These are phyloP conservation scores for Micractinium conductrix DNA, from an alignment of 139 green algal species.

Conservation along the genomic window DNA sequence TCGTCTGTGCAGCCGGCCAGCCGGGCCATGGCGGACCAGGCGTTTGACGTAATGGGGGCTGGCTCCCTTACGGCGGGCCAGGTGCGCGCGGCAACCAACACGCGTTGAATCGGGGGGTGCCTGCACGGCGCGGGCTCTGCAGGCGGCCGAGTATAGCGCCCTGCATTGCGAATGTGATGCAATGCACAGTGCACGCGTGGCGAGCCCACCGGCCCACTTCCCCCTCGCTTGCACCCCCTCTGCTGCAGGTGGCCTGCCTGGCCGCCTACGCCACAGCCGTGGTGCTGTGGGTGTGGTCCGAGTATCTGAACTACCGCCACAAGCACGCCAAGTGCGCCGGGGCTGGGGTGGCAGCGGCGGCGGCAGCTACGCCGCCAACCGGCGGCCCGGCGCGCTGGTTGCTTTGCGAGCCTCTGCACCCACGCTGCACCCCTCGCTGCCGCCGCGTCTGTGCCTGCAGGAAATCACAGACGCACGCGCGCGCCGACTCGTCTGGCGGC, in stretches of 20 bases:
- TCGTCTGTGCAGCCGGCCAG: too few relatives aligned
- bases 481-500: not conserved
- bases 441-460: not conserved
- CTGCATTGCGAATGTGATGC: too few relatives aligned
- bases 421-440: not conserved
- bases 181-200: too few relatives aligned
- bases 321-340: conserved; percentile 12
- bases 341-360: not conserved
- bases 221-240: not conserved
- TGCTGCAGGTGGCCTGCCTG: conserved; percentile 64
- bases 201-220: too few relatives aligned
- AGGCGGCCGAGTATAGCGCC: too few relatives aligned
- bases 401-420: not conserved
- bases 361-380: not conserved
- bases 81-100: not conserved
- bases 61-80: not conserved
- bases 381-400: not conserved
- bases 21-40: conserved; percentile 11
- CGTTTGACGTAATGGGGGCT: conserved; percentile 1
- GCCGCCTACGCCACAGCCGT: conserved; percentile 51
- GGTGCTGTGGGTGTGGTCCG: conserved; percentile 48
- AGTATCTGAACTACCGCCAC: conserved; percentile 40
- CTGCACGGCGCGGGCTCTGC: too few relatives aligned
- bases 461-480: conserved; percentile 6
- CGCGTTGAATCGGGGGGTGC: too few relatives aligned